Percentiles rank a stretch among this genome's conserved stretches.
Conservation (phyloP, 305 asterid species). For the Salvia sclarea region DNA sequence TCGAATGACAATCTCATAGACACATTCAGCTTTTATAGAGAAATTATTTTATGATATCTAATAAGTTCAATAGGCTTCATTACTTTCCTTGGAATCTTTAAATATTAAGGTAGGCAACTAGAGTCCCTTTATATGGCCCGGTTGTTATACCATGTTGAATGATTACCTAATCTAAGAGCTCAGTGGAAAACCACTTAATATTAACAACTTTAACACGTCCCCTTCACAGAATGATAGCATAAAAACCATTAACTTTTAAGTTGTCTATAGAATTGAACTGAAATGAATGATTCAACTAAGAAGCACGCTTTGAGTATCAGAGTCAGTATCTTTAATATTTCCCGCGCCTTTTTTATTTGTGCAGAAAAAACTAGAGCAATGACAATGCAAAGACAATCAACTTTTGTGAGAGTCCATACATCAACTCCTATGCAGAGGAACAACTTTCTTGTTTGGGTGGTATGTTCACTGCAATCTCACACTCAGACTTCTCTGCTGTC, state of each 20-base stretch:
- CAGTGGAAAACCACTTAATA: not conserved
- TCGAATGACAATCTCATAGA: not conserved
- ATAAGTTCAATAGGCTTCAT: not conserved
- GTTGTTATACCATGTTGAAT: not conserved
- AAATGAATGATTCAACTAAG: constrained; percentile 3
- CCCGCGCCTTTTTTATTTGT: constrained; percentile 15
- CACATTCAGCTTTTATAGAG: not conserved
- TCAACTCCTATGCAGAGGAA: constrained; percentile 78
- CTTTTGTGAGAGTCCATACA: constrained; percentile 88
- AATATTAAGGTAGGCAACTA: not conserved
- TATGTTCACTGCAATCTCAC: constrained; percentile 37
- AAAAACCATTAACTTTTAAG: not conserved
- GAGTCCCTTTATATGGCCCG: not conserved
- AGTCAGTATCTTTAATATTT: not conserved
- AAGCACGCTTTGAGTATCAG: not conserved
- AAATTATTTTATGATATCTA: not conserved
- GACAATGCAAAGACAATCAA: constrained; percentile 89
- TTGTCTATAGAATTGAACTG: not conserved
- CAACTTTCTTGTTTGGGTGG: constrained; percentile 88
- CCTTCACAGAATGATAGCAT: not conserved
- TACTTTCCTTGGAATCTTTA: not conserved
- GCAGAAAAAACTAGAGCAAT: constrained; percentile 73
- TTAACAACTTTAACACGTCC: not conserved
- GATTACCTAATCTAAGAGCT: not conserved
- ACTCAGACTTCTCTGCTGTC: constrained; percentile 1